phyloP scores from a whole-genome alignment of 208 protist genomes.

The Strigomonas galati region DNA sequence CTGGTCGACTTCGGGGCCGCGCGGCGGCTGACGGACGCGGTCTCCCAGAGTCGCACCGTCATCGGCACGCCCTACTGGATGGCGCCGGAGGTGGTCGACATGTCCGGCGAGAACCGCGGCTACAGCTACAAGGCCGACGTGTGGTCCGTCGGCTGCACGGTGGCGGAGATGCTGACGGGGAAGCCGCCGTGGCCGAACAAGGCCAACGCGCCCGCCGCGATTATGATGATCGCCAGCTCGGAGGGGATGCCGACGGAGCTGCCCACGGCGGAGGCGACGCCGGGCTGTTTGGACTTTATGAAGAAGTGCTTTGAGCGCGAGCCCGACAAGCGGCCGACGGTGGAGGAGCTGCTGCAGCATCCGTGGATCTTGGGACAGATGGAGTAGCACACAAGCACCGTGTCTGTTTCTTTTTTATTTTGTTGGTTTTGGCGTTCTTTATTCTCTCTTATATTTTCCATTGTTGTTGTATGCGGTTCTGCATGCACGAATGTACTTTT shows the following conservation, averaged over 20 bases:
- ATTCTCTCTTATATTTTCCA: constrained; percentile 10
- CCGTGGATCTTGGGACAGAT: constrained; percentile 75
- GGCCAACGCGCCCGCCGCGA: constrained; percentile 75
- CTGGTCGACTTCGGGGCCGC: constrained; percentile 91
- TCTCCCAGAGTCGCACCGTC: constrained; percentile 84
- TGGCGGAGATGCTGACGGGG: constrained; percentile 92
- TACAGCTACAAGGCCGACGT: constrained; percentile 93
- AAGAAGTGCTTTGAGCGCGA: constrained; percentile 72
- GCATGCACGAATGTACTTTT: no score
- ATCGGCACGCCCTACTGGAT: constrained; percentile 94
- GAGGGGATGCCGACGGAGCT: constrained; percentile 78
- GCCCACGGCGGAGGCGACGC: constrained; percentile 70
- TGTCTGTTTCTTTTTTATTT: not conserved
- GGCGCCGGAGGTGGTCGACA: constrained; percentile 89
- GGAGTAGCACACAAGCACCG: constrained; percentile 28
- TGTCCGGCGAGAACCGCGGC: constrained; percentile 37
- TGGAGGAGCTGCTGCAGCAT: constrained; percentile 84
- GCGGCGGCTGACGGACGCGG: constrained; percentile 70
- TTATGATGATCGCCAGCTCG: constrained; percentile 87
- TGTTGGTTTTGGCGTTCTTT: not conserved
- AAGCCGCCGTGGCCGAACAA: constrained; percentile 86
- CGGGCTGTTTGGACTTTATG: constrained; percentile 85
- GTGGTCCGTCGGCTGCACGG: constrained; percentile 92
- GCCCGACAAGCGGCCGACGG: constrained; percentile 74
- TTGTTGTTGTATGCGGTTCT: no score